phyloP scores from a whole-genome alignment of 768 basidiomycete genomes.

The Chalciporus piperatus region DNA sequence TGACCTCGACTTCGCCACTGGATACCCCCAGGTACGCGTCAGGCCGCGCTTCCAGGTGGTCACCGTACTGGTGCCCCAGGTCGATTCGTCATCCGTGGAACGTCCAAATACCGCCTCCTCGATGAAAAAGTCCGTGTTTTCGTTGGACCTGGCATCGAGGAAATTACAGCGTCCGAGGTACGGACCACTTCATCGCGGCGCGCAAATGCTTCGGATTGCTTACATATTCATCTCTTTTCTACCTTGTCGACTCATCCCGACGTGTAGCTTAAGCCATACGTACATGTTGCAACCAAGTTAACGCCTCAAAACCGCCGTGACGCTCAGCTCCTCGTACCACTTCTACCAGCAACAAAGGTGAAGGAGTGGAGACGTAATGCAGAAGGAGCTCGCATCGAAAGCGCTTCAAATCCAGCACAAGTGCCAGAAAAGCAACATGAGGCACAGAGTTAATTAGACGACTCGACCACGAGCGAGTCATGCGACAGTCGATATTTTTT shows the following conservation, averaged over 20 bases:
- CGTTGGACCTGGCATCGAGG: constrained; percentile 72
- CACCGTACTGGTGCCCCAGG: constrained; percentile 88
- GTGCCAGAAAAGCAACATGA: no score
- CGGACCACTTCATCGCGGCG: constrained; percentile 22
- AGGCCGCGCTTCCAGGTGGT: constrained; percentile 79
- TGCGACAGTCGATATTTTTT: no score
- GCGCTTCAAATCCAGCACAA: background rate
- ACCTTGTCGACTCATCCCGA: background rate
- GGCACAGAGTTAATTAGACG: background rate
- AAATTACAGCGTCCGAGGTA: constrained; percentile 57
- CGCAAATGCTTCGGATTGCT: background rate
- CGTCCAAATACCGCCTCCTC: constrained; percentile 75
- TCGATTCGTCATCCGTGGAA: constrained; percentile 73
- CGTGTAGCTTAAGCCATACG: constrained; percentile 27
- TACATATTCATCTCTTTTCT: background rate
- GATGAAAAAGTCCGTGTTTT: constrained; percentile 84
- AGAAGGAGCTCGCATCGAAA: constrained; percentile 1
- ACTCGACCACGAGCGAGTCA: no score
- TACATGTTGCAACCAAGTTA: constrained; percentile 24
- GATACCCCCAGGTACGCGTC: constrained; percentile 62
- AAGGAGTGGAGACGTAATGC: constrained; percentile 26
- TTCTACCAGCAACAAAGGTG: constrained; percentile 24
- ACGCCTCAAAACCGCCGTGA: constrained; percentile 23
- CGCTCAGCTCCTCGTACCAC: constrained; percentile 24
- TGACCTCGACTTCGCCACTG: background rate